phyloP scores from a whole-genome alignment of 2,329 filamentous ascomycete genomes.

The Aspergillus sp. region DNA sequence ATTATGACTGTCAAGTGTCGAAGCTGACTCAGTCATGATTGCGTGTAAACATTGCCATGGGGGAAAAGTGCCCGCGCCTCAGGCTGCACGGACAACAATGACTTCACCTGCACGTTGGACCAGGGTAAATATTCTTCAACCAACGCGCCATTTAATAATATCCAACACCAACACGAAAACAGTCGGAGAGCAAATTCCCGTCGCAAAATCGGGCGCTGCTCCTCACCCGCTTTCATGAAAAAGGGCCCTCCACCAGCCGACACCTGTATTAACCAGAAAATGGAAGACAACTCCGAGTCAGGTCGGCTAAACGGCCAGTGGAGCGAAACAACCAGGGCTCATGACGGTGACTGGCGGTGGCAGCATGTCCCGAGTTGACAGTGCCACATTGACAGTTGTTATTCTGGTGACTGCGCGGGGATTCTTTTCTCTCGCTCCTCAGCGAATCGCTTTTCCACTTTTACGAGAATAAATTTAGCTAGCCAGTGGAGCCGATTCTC shows the following conservation, averaged over 20 bases:
- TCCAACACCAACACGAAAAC: background rate
- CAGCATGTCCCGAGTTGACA: background rate
- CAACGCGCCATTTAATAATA: background rate
- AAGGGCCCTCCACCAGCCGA: background rate
- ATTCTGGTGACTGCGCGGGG: background rate
- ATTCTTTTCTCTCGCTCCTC: background rate
- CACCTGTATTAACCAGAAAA: background rate
- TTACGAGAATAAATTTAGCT: background rate
- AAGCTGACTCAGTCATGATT: background rate
- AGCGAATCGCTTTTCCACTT: background rate
- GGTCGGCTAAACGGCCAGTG: background rate
- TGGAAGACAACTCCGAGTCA: background rate
- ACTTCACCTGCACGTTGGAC: slow-evolving; percentile 11
- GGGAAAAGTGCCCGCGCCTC: background rate
- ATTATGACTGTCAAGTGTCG: background rate
- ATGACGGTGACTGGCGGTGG: background rate
- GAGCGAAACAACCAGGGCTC: background rate
- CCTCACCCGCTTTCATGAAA: background rate
- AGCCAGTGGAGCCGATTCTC: background rate
- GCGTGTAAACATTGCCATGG: background rate
- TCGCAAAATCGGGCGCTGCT: background rate
- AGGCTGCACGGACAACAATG: slow-evolving; percentile 2
- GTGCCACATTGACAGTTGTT: background rate
- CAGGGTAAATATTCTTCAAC: background rate
- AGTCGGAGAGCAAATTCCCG: background rate